Conservation (phyloP, 2,329 filamentous ascomycete genomes). For the Trichoderma atrobrunneum region DNA sequence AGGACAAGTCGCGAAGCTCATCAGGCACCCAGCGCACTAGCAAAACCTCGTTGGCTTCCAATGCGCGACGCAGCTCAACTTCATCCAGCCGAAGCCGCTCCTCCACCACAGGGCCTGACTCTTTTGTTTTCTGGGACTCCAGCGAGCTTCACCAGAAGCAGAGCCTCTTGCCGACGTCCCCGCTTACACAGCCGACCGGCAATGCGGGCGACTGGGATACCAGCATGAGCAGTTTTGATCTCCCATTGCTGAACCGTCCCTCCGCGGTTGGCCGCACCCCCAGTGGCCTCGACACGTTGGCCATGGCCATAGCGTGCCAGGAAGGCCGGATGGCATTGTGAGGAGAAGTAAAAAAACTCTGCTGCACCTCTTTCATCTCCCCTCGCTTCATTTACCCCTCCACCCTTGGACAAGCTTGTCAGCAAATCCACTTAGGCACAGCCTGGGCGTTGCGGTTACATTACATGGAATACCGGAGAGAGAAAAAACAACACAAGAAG, state of each 20-base stretch:
- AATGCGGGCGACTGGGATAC: conserved; percentile 45
- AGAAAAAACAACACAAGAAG: neutral
- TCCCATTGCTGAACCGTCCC: conserved; percentile 47
- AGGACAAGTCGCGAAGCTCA: conserved; percentile 53
- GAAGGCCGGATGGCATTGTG: conserved; percentile 32
- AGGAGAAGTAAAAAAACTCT: neutral
- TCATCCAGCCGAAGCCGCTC: conserved; percentile 33
- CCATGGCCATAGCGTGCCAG: conserved; percentile 53
- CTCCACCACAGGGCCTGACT: conserved; percentile 26
- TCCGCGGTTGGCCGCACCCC: conserved; percentile 37
- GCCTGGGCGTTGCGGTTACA: neutral
- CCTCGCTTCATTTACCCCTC: neutral
- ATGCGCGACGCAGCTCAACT: conserved; percentile 34
- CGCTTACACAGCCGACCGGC: conserved; percentile 32
- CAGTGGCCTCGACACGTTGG: conserved; percentile 55
- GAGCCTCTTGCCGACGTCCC: conserved; percentile 35
- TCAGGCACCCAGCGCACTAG: conserved; percentile 34
- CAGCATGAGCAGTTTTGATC: conserved; percentile 45
- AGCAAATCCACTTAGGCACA: neutral
- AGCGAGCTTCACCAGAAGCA: conserved; percentile 35
- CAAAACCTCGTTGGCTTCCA: conserved; percentile 33
- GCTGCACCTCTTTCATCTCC: neutral
- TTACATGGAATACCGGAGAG: neutral
- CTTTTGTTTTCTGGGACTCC: conserved; percentile 39
- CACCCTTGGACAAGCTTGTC: neutral